phyloP scores from a whole-genome alignment of 2,329 filamentous ascomycete genomes.

The Pseudogymnoascus sp. region DNA sequence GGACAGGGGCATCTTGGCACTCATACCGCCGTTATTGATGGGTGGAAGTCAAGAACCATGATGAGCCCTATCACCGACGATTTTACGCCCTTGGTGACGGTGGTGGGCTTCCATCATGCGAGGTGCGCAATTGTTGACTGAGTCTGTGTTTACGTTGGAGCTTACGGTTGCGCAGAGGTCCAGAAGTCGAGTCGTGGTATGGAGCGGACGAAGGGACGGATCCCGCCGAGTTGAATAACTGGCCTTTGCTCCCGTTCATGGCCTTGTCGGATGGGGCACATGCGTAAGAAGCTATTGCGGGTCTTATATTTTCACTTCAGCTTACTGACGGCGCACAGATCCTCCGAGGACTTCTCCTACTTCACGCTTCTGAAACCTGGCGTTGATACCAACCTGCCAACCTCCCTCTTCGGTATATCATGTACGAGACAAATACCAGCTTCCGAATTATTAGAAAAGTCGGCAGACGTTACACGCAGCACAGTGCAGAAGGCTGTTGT shows the following conservation, averaged over 20 bases:
- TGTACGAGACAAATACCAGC: conserved; percentile 89
- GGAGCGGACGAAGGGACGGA: conserved; percentile 66
- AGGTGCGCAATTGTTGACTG: conserved; percentile 30
- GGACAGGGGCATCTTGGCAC: conserved; percentile 1
- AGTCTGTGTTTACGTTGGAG: conserved; percentile 6
- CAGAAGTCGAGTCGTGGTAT: conserved; percentile 91
- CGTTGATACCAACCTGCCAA: conserved; percentile 47
- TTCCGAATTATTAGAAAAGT: conserved; percentile 64
- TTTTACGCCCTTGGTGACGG: conserved; percentile 63
- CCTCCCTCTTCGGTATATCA: conserved; percentile 89
- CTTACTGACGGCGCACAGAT: conserved; percentile 38
- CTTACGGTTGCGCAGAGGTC: conserved; percentile 46
- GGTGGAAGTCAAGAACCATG: conserved; percentile 6
- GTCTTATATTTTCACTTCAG: not conserved
- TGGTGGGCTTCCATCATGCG: conserved; percentile 80
- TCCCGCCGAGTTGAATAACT: conserved; percentile 76
- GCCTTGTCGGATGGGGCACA: conserved; percentile 93
- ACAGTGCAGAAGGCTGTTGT: conserved; percentile 98
- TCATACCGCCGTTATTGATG: conserved; percentile 8
- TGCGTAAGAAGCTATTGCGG: conserved; percentile 63
- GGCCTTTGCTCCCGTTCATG: conserved; percentile 91
- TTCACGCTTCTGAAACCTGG: conserved; percentile 75
- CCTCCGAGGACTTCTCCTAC: conserved; percentile 95
- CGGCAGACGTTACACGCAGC: conserved; percentile 86
- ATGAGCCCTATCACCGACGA: conserved; percentile 25